Base-by-base conservation (phyloP, 2,329 filamentous ascomycete genomes). In the Colletotrichum camelliae region DNA sequence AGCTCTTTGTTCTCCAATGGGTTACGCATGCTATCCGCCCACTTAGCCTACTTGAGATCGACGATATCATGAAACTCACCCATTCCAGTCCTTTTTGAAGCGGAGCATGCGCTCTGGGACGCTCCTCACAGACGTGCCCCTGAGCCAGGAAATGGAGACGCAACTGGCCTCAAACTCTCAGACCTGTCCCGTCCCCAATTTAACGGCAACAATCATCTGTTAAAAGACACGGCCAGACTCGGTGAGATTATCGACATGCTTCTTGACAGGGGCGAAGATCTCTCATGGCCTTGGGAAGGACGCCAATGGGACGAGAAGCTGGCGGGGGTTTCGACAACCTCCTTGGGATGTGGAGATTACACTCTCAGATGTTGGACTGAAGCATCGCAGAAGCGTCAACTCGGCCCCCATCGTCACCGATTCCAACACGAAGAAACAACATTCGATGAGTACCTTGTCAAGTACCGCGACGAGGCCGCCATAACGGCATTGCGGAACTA, bases 11-110 rank as follows among this genome's bases (percentile, higher is more conserved):
- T 31, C 77, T 89, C 4, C 81, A 83, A 61, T 86, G 81, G 72
- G 83, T 86, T 18, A 87, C 85, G 1, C 86, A 88, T 77, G 81
- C 86, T 1, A 81, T 78, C 4, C 82, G 85, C 0, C 86, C 86
- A 1, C 80, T 88, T 16, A 81, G 87, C 6, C 77, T 88, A 13
- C 79, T 87, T 4, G 87, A 89, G 78, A 78, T 89, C 21, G 84
- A 85, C 6, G 77, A 81, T 7, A 21, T 31, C 5, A 31, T 33
- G 77, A 48, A n/a, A 1, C 9, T 16, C 27, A 66, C 37, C 2
- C 70, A 7, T 24, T 1, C 1, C 6, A 48, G 7, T 27, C 29
- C 67, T 74, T 0, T 78, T 79, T 10, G 78, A 81, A 24, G 39
- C 70, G 2, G 75, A 81, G 4, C 35, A 52, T 43, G 16, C 21